These are phyloP conservation scores for Cornus controversa DNA, from an alignment of 148 eudicot genomes.

Conservation along the genomic window DNA sequence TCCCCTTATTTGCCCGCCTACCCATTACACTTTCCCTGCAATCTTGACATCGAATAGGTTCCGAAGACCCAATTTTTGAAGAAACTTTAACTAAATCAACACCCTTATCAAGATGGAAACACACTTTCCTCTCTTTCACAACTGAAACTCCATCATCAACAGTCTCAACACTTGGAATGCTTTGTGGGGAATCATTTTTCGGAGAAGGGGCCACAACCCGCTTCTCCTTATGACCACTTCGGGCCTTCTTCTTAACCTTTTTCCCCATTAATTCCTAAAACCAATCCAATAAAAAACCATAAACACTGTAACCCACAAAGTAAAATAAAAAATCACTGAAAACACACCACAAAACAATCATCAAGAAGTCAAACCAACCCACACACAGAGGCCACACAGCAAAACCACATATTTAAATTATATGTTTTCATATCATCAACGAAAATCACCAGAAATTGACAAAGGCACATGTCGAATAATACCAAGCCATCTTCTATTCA, in stretches of 20 bases:
- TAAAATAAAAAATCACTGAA: neutral
- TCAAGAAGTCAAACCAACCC: neutral
- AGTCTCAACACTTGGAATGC: constrained; percentile 21
- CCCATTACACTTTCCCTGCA: constrained; percentile 61
- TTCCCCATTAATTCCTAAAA: constrained; percentile 70
- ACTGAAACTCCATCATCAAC: constrained; percentile 30
- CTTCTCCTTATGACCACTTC: constrained; percentile 54
- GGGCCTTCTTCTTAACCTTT: constrained; percentile 52
- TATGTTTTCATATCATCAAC: neutral
- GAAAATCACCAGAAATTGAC: neutral
- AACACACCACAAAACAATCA: neutral
- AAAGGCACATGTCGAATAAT: neutral
- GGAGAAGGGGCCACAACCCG: constrained; percentile 34
- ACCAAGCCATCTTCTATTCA: neutral
- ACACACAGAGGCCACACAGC: neutral
- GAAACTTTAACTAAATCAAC: constrained; percentile 54
- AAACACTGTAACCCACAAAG: neutral
- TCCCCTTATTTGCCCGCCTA: constrained; percentile 55
- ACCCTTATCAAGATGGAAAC: constrained; percentile 71
- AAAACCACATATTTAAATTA: neutral
- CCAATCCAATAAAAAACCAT: constrained; percentile 9
- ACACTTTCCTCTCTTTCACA: constrained; percentile 47
- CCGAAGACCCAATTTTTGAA: constrained; percentile 46
- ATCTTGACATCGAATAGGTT: constrained; percentile 62
- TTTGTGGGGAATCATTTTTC: constrained; percentile 22